These are phyloP conservation scores for Saprolegnia parasitica DNA, from an alignment of 352 stramenopile species.

Conservation along the genomic window DNA sequence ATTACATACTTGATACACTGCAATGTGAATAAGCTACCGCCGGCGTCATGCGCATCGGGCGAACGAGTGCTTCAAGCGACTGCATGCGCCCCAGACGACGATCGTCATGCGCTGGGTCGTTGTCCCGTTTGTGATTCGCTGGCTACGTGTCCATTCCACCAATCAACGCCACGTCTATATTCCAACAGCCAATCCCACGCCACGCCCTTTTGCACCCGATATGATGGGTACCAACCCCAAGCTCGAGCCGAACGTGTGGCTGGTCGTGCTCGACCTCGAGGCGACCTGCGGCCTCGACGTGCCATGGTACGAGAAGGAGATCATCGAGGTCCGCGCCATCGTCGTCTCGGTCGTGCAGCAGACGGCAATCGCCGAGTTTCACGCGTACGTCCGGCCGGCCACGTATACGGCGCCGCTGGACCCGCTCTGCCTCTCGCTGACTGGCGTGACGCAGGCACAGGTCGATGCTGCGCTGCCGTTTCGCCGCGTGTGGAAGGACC, in stretches of 20 bases:
- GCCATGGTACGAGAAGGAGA: slow-evolving; percentile 10
- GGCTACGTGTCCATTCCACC: too few relatives aligned
- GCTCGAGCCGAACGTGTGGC: background rate
- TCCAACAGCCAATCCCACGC: background rate
- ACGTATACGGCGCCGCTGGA: background rate
- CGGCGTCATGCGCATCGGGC: too few relatives aligned
- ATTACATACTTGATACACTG: too few relatives aligned
- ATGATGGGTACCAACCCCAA: background rate
- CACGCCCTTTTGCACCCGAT: too few relatives aligned
- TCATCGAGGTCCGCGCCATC: background rate
- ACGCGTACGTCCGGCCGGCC: slow-evolving; percentile 3
- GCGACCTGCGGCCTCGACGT: background rate
- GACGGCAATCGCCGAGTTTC: background rate
- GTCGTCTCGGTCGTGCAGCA: background rate
- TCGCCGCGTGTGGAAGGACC: background rate
- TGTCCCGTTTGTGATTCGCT: too few relatives aligned
- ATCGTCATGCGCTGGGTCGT: too few relatives aligned
- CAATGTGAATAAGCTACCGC: too few relatives aligned
- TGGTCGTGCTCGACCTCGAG: slow-evolving; percentile 7
- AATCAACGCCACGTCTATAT: background rate
- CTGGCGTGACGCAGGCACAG: background rate
- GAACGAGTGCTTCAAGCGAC: too few relatives aligned
- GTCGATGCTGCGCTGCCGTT: slow-evolving; percentile 6
- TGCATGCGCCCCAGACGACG: too few relatives aligned
- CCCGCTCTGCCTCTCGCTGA: slow-evolving; percentile 2